Conservation (phyloP, 139 green algal species). For the Gonium pectorale region DNA sequence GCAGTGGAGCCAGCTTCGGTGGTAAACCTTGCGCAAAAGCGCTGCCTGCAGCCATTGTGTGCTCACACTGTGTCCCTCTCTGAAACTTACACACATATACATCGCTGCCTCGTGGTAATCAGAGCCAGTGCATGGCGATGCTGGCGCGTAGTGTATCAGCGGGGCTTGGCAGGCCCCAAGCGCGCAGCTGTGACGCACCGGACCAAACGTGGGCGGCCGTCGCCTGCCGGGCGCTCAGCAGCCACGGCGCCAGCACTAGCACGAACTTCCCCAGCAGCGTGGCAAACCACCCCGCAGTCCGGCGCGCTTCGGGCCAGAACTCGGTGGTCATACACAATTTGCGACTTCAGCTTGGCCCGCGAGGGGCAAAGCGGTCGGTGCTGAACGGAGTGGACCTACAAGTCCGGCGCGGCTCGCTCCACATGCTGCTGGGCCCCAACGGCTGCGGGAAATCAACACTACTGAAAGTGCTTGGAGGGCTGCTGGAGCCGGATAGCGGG, state of each 20-base stretch:
- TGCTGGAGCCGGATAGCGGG: constrained; percentile 76
- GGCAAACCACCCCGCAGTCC: neutral
- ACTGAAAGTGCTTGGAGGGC: constrained; percentile 85
- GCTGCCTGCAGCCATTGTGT: too few species aligned
- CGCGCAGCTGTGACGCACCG: too few species aligned
- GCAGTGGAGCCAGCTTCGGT: too few species aligned
- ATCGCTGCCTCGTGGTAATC: too few species aligned
- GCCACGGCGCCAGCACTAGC: neutral
- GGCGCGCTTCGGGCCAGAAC: neutral
- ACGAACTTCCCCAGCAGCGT: neutral
- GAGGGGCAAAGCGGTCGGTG: constrained; percentile 46
- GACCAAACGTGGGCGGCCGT: too few species aligned
- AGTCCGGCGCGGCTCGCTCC: constrained; percentile 75
- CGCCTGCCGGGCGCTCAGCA: neutral
- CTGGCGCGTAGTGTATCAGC: too few species aligned
- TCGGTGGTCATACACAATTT: constrained; percentile 33
- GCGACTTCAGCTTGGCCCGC: constrained; percentile 40
- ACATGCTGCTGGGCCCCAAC: constrained; percentile 96
- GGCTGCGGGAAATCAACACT: constrained; percentile 92
- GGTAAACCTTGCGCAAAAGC: too few species aligned
- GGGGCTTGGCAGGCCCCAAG: too few species aligned
- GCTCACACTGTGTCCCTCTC: too few species aligned
- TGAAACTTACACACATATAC: too few species aligned
- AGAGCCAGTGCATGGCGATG: too few species aligned
- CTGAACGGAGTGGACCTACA: constrained; percentile 61